Evolutionary conservation across 208 protist species (phyloP), one percentile per base, ranked within the genome.

Genomic region (Endotrypanum monterogeii): DNA sequence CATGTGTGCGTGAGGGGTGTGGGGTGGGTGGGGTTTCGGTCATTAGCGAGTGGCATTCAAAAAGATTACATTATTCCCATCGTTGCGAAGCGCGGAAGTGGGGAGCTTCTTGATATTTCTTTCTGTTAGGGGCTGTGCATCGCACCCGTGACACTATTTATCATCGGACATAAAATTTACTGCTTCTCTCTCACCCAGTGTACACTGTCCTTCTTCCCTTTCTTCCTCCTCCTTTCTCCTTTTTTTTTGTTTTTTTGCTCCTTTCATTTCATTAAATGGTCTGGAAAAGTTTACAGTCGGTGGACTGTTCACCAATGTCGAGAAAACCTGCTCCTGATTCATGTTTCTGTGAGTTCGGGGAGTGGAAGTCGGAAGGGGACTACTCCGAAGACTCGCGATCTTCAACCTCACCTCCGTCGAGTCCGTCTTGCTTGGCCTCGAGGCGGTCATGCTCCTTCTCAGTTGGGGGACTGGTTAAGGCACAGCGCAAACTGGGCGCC

Each of bases 401-500:
- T 18, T 83, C 79, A 4, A 52, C 52, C 11, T 79, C 69, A 5
- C 50, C 62, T 35, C 72, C 61, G 5, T 76, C 63, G 0, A 23
- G 30, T 1, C 58, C 51, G 7, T 14, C 51, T 2, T 80, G 52
- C 46, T 56, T 73, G 35, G 52, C 30, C 23, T 57, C 39, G 18
- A 56, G 62, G n/a, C 41, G 16, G 8, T 12, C 65, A 28, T 44
- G 16, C 65, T 75, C 76, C 8, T 50, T 71, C 37, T 30, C 54
- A 0, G 41, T 50, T 1, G 63, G 55, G 11, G 11, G 25, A 44
- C 5, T 73, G 1, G 50, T 32, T 12, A 67, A 73, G 4, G 55
- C 37, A 11, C 76, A 66, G 20, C 76, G 55, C n/a, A 86, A 86
- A 32, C 44, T 83, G 44, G 83, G 75, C 57, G 58, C 79, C 56